A percentile compares a stretch with the other conserved stretches of the same genome.
Conservation (phyloP, 1,284 basidiomycete species). For the Ceratobasidium sp. region DNA sequence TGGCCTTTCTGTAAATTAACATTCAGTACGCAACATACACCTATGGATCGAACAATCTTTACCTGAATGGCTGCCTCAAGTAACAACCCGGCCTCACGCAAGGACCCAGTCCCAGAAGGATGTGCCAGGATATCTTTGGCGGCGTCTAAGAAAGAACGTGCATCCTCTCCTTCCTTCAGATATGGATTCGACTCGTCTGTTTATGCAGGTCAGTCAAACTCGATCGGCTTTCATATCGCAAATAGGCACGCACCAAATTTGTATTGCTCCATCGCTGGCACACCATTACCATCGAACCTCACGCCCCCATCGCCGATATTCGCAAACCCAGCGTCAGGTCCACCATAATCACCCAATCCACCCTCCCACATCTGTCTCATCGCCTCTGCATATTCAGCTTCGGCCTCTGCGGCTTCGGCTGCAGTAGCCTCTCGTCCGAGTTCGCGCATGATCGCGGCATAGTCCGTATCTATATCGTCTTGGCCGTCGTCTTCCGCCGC, state of each 20-base stretch:
- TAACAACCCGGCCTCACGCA: conserved; percentile 85
- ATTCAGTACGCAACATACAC: not conserved
- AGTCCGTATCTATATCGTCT: conserved; percentile 76
- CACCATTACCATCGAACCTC: conserved; percentile 72
- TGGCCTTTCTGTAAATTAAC: conserved; percentile 64
- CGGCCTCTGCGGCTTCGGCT: conserved; percentile 57
- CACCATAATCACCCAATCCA: conserved; percentile 60
- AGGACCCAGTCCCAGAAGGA: conserved; percentile 79
- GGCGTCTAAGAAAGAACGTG: conserved; percentile 68
- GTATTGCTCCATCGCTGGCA: conserved; percentile 76
- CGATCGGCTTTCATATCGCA: conserved; percentile 1
- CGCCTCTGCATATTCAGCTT: conserved; percentile 65
- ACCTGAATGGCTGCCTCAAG: conserved; percentile 84
- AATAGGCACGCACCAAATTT: conserved; percentile 69
- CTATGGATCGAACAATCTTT: not conserved
- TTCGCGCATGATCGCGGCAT: conserved; percentile 78
- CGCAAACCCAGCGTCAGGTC: conserved; percentile 54
- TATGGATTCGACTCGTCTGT: conserved; percentile 77
- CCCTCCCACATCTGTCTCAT: conserved; percentile 74
- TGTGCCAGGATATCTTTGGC: conserved; percentile 67
- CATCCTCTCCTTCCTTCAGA: conserved; percentile 62
- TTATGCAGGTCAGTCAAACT: conserved; percentile 21
- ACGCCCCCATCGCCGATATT: conserved; percentile 53
- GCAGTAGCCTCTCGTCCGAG: conserved; percentile 61
- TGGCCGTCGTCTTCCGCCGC: conserved; percentile 25